phyloP scores from a whole-genome alignment of 768 basidiomycete genomes.

The Porpolomopsis calyptriformis region DNA sequence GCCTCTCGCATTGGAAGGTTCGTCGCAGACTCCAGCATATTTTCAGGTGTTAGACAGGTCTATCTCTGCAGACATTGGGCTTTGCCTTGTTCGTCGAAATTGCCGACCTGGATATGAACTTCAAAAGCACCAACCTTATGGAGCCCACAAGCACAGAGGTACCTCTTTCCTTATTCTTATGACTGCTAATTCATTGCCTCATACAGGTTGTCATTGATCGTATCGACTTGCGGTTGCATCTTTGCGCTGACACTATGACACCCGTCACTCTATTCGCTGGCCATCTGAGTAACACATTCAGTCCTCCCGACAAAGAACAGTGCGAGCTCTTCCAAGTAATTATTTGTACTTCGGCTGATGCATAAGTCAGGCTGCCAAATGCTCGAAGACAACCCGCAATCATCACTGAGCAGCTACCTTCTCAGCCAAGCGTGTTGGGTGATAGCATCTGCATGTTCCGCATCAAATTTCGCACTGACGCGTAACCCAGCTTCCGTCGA shows the following conservation, averaged over 20 bases:
- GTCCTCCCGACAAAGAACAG: conserved; percentile 22
- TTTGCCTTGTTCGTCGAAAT: conserved; percentile 63
- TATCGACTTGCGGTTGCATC: conserved; percentile 45
- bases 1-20: conserved; percentile 60
- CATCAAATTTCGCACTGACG: neutral
- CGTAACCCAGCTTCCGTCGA: conserved; percentile 56
- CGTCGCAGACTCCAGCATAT: conserved; percentile 13
- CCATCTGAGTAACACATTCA: conserved; percentile 39
- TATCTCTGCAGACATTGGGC: conserved; percentile 38
- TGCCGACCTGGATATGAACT: conserved; percentile 34
- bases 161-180: neutral
- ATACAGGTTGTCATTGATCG: conserved; percentile 46
- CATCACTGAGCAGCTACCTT: conserved; percentile 18
- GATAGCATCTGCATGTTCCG: conserved; percentile 7
- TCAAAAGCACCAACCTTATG: conserved; percentile 23
- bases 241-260: conserved; percentile 69
- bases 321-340: conserved; percentile 7
- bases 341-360: conserved; percentile 1
- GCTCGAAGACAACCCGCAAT: conserved; percentile 22
- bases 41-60: conserved; percentile 1
- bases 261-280: conserved; percentile 46
- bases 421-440: conserved; percentile 28
- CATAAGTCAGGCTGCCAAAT: conserved; percentile 17
- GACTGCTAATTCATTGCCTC: neutral
- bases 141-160: conserved; percentile 27